Evolutionary conservation across 2,329 filamentous ascomycete species (phyloP).

Genomic region (Esteya vermicola): DNA sequence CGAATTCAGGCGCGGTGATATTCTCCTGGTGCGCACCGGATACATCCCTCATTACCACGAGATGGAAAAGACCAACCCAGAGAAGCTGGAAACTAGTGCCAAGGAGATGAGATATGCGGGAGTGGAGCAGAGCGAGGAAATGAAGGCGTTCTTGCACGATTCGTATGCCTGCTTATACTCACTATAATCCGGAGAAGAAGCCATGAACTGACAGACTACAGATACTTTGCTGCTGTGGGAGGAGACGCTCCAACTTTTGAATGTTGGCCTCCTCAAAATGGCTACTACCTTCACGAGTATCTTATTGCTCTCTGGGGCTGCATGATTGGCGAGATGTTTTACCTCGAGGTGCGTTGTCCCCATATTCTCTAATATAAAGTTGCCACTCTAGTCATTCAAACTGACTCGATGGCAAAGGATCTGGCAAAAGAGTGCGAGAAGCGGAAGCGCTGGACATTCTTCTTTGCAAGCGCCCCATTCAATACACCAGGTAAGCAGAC

Average conservation of each 20-base stretch:
- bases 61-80: constrained; percentile 8
- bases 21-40: constrained; percentile 40
- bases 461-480: constrained; percentile 3
- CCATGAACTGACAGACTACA: neutral
- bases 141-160: constrained; percentile 44
- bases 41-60: constrained; percentile 29
- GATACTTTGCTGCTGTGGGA: constrained; percentile 37
- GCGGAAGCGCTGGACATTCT: constrained; percentile 6
- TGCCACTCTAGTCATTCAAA: no score
- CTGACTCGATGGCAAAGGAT: neutral
- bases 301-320: constrained; percentile 11
- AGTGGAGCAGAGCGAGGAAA: constrained; percentile 30
- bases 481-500: constrained; percentile 1
- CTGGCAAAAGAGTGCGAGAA: constrained; percentile 4
- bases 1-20: constrained; percentile 33
- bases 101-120: constrained; percentile 20
- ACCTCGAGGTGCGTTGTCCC: constrained; percentile 20
- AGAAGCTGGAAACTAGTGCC: neutral
- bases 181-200: no score
- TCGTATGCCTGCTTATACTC: neutral
- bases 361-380: no score
- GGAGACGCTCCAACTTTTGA: constrained; percentile 41
- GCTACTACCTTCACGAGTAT: constrained; percentile 9
- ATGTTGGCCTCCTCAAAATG: constrained; percentile 18
- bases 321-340: constrained; percentile 26